phyloP scores from a whole-genome alignment of 768 basidiomycete genomes.

The Auriscalpium microsporum region DNA sequence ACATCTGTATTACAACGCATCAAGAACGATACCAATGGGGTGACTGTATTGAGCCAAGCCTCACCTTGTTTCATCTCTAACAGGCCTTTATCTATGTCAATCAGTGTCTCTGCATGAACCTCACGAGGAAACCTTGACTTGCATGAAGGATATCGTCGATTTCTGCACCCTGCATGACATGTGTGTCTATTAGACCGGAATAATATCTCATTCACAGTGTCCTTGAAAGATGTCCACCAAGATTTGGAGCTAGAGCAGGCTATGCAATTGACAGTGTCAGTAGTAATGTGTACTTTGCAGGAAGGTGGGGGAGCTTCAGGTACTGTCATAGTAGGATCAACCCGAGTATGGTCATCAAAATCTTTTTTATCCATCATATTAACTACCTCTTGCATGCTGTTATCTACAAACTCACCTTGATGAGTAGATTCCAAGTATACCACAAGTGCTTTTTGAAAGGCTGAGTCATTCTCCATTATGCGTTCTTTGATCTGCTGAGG shows the following conservation, averaged over 20 bases:
- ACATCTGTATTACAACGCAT: slow-evolving; percentile 33
- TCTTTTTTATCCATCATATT: neutral
- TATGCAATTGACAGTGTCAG: too few relatives aligned
- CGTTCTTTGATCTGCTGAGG: slow-evolving; percentile 15
- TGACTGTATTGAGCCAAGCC: slow-evolving; percentile 29
- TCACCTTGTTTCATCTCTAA: slow-evolving; percentile 25
- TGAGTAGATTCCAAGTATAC: slow-evolving; percentile 9
- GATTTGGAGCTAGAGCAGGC: neutral
- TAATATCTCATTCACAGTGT: slow-evolving; percentile 4
- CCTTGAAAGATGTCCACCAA: slow-evolving; percentile 1
- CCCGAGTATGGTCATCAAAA: too few relatives aligned
- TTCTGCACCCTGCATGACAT: slow-evolving; percentile 20
- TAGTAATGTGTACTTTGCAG: too few relatives aligned
- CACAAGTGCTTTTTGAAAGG: slow-evolving; percentile 7
- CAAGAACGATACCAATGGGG: slow-evolving; percentile 24
- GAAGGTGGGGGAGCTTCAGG: too few relatives aligned
- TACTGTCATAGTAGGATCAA: too few relatives aligned
- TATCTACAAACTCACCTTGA: slow-evolving; percentile 8
- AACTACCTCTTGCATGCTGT: neutral
- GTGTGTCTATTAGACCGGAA: slow-evolving; percentile 4
- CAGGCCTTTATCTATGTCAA: slow-evolving; percentile 23
- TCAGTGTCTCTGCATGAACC: slow-evolving; percentile 17
- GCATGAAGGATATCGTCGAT: slow-evolving; percentile 24
- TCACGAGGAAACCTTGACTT: slow-evolving; percentile 28
- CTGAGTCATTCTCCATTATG: slow-evolving; percentile 4